Evolutionary conservation across 169 alveolate species (phyloP).

Genomic region (Cryptosporidium sp.): DNA sequence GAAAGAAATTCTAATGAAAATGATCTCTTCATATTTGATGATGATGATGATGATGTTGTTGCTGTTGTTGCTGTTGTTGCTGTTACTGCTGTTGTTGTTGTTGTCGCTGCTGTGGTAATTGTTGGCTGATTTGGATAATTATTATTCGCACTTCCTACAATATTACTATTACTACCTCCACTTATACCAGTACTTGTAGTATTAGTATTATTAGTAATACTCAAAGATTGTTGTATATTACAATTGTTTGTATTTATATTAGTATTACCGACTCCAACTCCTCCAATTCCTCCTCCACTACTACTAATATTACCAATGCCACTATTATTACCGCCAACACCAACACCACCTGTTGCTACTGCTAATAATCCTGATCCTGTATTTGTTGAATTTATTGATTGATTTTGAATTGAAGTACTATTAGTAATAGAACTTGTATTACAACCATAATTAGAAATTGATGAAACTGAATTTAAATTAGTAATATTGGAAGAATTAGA

Average conservation of each 20-base stretch:
- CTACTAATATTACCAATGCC: background rate
- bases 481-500: background rate
- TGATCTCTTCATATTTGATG: conserved; percentile 35
- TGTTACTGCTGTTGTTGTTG: background rate
- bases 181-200: background rate
- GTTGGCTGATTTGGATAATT: background rate
- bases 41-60: background rate
- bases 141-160: background rate
- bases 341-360: background rate
- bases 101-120: background rate
- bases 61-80: background rate
- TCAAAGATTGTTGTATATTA: too few relatives aligned
- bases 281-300: background rate
- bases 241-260: too few relatives aligned
- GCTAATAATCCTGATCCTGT: background rate
- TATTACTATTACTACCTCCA: background rate
- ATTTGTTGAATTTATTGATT: too few relatives aligned
- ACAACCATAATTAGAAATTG: background rate
- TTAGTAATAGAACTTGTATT: background rate
- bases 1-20: conserved; percentile 63
- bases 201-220: too few relatives aligned
- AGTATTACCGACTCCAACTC: too few relatives aligned
- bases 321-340: too few relatives aligned
- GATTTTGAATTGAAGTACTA: background rate
- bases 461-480: background rate